Conservation (phyloP, 768 basidiomycete species). For the Boletus rex-veris region DNA sequence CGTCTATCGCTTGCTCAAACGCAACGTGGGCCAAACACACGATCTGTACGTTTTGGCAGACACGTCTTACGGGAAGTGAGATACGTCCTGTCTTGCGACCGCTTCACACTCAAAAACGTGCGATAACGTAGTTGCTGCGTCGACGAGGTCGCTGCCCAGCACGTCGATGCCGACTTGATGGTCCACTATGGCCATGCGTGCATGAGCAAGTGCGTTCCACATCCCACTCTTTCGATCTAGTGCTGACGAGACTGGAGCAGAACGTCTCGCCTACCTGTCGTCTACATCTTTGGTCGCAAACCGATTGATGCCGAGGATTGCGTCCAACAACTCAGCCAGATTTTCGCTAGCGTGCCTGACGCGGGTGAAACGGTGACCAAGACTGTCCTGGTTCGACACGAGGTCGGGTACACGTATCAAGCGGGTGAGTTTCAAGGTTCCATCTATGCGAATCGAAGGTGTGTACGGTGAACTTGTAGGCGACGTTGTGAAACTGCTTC, state of each 20-base stretch:
- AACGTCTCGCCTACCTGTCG: conserved; percentile 81
- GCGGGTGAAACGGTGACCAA: conserved; percentile 6
- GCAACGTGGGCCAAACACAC: conserved; percentile 36
- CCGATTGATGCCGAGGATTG: conserved; percentile 55
- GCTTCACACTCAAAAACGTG: not conserved
- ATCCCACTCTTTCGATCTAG: not conserved
- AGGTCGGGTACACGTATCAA: conserved; percentile 72
- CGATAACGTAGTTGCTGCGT: conserved; percentile 73
- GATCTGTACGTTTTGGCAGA: conserved; percentile 94
- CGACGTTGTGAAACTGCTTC: conserved; percentile 15
- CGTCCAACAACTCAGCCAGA: conserved; percentile 37
- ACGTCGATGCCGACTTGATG: conserved; percentile 86
- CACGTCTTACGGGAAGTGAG: conserved; percentile 92
- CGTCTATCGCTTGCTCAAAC: conserved; percentile 68
- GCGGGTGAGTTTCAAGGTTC: conserved; percentile 43
- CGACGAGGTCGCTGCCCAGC: conserved; percentile 93
- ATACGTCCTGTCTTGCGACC: not conserved
- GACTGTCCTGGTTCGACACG: conserved; percentile 61
- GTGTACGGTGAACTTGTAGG: conserved; percentile 6
- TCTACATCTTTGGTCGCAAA: conserved; percentile 87
- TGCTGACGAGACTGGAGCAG: conserved; percentile 38
- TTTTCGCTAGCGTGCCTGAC: conserved; percentile 23
- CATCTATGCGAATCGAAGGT: not conserved
- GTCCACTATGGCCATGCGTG: conserved; percentile 98
- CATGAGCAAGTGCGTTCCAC: conserved; percentile 71